Conservation (phyloP, 768 basidiomycete species). For the Cantharellus anzutake region DNA sequence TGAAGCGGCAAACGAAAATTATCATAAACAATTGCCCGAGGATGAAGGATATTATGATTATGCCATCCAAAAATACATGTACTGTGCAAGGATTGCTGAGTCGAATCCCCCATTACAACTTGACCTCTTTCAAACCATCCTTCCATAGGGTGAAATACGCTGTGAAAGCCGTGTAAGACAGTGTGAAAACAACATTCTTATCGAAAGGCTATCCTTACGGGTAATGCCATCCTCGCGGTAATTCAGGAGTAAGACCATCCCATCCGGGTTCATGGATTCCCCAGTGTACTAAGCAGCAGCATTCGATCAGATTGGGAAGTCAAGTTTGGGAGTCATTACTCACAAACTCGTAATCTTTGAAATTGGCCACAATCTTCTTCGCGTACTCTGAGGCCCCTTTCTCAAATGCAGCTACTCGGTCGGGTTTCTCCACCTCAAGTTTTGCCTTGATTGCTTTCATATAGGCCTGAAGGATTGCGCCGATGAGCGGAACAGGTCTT, state of each 20-base stretch:
- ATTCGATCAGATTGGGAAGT: background rate
- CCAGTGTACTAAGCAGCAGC: constrained; percentile 9
- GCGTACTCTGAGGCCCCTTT: constrained; percentile 54
- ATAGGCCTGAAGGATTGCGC: constrained; percentile 38
- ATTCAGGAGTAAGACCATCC: constrained; percentile 88
- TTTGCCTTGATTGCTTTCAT: constrained; percentile 78
- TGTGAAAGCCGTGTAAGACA: constrained; percentile 15
- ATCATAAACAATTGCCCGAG: too few species aligned
- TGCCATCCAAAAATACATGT: too few species aligned
- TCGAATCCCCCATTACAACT: constrained; percentile 25
- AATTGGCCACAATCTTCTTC: constrained; percentile 77
- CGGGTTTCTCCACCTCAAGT: constrained; percentile 34
- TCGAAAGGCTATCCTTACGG: constrained; percentile 29
- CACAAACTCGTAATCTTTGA: constrained; percentile 91
- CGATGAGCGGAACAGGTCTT: background rate
- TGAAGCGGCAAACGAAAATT: too few species aligned
- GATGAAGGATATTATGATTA: too few species aligned
- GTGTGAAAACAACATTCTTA: background rate
- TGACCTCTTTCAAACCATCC: constrained; percentile 71
- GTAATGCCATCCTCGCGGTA: constrained; percentile 78
- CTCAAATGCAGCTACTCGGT: constrained; percentile 58
- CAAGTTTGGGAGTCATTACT: constrained; percentile 14
- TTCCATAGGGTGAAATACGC: constrained; percentile 95
- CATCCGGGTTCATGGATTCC: constrained; percentile 65
- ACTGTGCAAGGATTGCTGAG: too few species aligned